Evolutionary conservation across 2,329 filamentous ascomycete species (phyloP).

Genomic region (Fusarium luffae): DNA sequence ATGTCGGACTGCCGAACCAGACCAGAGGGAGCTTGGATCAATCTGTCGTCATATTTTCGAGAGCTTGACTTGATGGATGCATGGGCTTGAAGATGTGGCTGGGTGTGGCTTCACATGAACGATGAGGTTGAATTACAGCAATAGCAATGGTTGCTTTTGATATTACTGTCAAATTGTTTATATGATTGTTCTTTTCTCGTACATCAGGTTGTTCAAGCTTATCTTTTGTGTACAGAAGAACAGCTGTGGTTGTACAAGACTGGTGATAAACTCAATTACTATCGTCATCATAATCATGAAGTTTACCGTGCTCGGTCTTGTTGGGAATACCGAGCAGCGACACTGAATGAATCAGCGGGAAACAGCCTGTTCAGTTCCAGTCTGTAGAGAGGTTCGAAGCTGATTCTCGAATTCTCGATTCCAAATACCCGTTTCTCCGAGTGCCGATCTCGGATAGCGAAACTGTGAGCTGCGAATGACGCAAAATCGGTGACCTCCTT

Average conservation of each 20-base stretch:
- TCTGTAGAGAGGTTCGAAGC: background rate
- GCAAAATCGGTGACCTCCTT: background rate
- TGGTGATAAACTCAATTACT: background rate
- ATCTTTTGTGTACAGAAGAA: background rate
- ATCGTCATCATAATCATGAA: conserved; percentile 13
- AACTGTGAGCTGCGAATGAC: conserved; percentile 8
- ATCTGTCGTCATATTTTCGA: conserved; percentile 46
- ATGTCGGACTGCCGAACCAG: conserved; percentile 45
- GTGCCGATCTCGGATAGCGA: conserved; percentile 29
- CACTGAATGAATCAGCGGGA: background rate
- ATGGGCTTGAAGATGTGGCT: conserved; percentile 13
- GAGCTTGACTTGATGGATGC: conserved; percentile 33
- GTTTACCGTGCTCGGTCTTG: conserved; percentile 10
- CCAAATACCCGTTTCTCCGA: conserved; percentile 9
- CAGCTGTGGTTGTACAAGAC: background rate
- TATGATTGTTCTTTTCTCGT: no score
- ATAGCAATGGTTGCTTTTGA: background rate
- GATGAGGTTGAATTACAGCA: background rate
- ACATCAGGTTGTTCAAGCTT: accelerated
- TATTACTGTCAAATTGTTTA: no score
- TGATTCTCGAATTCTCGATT: background rate
- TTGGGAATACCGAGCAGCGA: conserved; percentile 20
- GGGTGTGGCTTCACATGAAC: background rate
- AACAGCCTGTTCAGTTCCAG: background rate
- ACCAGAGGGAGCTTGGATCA: conserved; percentile 35